These are phyloP conservation scores for Hydrangea macrophylla DNA, from an alignment of 148 eudicot species.

Conservation along the genomic window DNA sequence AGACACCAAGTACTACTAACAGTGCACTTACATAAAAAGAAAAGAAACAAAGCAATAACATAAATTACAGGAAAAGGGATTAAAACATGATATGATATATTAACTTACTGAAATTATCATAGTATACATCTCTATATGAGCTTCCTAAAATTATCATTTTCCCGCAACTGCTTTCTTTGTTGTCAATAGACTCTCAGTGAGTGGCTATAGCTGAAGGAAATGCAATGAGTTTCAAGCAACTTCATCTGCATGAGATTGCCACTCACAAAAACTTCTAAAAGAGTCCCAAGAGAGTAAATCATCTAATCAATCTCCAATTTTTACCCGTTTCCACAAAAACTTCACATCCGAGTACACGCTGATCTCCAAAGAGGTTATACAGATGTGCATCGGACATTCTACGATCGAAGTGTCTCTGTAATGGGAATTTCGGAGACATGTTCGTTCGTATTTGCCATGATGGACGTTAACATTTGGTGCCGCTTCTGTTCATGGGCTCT, in stretches of 20 bases:
- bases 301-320: no score
- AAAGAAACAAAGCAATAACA: no score
- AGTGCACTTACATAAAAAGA: no score
- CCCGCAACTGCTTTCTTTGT: no score
- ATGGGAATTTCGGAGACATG: slow-evolving; percentile 33
- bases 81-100: no score
- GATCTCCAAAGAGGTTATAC: neutral
- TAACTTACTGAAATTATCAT: no score
- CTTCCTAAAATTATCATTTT: no score
- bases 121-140: no score
- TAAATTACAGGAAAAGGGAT: no score
- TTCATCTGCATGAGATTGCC: neutral
- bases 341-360: neutral
- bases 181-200: no score
- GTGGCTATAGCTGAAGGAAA: no score
- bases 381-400: neutral
- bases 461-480: slow-evolving; percentile 39
- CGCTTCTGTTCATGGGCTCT: slow-evolving; percentile 49
- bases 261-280: neutral
- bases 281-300: neutral
- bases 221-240: neutral
- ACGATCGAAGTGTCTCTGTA: slow-evolving; percentile 29
- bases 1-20: no score
- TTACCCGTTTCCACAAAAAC: neutral
- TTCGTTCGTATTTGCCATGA: slow-evolving; percentile 40